These are phyloP conservation scores for Phenoliferia sp. DNA, from an alignment of 1,284 basidiomycete species.

Conservation along the genomic window DNA sequence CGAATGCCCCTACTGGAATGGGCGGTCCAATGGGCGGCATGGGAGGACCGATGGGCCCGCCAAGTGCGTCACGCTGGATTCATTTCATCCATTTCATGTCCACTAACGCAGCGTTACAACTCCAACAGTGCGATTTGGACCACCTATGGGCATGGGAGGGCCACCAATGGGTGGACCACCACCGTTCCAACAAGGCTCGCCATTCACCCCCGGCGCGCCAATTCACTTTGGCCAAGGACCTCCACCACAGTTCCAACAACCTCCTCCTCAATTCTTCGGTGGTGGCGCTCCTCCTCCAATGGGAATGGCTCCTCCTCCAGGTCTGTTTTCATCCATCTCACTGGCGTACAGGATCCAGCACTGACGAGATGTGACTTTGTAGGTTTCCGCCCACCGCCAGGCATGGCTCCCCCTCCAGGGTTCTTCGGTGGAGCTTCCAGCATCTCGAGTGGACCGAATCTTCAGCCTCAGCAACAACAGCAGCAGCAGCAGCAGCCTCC, in stretches of 20 bases:
- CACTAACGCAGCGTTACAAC: too few relatives aligned
- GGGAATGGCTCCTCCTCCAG: slow-evolving; percentile 31
- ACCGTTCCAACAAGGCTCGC: not conserved
- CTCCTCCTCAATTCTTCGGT: slow-evolving; percentile 16
- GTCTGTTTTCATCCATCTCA: not conserved
- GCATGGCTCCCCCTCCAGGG: slow-evolving; percentile 19
- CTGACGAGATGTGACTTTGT: not conserved
- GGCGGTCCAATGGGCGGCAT: slow-evolving; percentile 34
- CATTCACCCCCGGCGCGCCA: slow-evolving; percentile 2
- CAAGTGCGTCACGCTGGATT: not conserved
- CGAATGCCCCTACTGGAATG: slow-evolving; percentile 11
- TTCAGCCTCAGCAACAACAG: not conserved
- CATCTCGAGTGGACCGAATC: slow-evolving; percentile 1
- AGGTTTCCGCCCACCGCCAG: slow-evolving; percentile 29
- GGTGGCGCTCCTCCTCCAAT: slow-evolving; percentile 58
- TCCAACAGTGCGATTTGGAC: too few relatives aligned
- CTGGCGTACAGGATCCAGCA: too few relatives aligned
- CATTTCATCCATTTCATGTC: too few relatives aligned
- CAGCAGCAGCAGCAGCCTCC: not conserved
- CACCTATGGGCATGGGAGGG: slow-evolving; percentile 12
- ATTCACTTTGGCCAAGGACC: slow-evolving; percentile 23
- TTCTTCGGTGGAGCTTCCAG: slow-evolving; percentile 9
- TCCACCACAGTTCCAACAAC: slow-evolving; percentile 34
- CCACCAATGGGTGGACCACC: slow-evolving; percentile 7
- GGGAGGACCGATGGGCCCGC: slow-evolving; percentile 45